Conservation (phyloP, 345 rosid species). For the Sonneratia caseolaris region DNA sequence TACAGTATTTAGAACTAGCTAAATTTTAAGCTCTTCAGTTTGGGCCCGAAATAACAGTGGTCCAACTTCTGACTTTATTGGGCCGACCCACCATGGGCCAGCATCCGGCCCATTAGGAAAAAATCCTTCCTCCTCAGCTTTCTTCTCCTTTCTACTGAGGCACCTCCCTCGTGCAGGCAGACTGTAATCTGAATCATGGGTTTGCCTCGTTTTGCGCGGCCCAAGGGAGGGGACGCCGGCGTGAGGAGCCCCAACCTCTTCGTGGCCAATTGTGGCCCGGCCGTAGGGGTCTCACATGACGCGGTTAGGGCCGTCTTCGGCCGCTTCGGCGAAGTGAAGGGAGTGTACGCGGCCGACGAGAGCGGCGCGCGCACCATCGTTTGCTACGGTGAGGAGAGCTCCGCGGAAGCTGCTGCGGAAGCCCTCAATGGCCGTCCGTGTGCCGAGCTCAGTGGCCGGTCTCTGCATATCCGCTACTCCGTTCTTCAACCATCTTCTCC, state of each 20-base stretch:
- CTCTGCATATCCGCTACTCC: conserved; percentile 67
- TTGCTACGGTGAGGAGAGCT: conserved; percentile 31
- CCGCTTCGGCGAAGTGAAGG: conserved; percentile 53
- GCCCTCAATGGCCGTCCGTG: conserved; percentile 51
- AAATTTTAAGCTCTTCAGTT: too few species aligned
- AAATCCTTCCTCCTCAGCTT: background rate
- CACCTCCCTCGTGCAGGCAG: too few species aligned
- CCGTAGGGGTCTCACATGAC: conserved; percentile 58
- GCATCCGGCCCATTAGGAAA: background rate
- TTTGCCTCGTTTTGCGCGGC: conserved; percentile 49
- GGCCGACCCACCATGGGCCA: background rate
- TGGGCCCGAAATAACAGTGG: too few species aligned
- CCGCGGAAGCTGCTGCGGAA: conserved; percentile 54
- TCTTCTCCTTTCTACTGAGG: background rate
- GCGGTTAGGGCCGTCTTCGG: conserved; percentile 45
- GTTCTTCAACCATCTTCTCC: conserved; percentile 35
- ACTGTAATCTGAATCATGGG: conserved; percentile 20
- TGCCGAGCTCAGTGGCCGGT: conserved; percentile 49
- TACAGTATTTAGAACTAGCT: too few species aligned
- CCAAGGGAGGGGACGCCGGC: conserved; percentile 23
- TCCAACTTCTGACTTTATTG: too few species aligned
- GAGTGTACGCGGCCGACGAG: conserved; percentile 74
- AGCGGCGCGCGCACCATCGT: conserved; percentile 81
- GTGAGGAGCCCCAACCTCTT: conserved; percentile 45
- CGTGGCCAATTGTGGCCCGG: conserved; percentile 94